These are phyloP conservation scores for Trichoderma sp. DNA, from an alignment of 2,329 filamentous ascomycete genomes.

Conservation along the genomic window DNA sequence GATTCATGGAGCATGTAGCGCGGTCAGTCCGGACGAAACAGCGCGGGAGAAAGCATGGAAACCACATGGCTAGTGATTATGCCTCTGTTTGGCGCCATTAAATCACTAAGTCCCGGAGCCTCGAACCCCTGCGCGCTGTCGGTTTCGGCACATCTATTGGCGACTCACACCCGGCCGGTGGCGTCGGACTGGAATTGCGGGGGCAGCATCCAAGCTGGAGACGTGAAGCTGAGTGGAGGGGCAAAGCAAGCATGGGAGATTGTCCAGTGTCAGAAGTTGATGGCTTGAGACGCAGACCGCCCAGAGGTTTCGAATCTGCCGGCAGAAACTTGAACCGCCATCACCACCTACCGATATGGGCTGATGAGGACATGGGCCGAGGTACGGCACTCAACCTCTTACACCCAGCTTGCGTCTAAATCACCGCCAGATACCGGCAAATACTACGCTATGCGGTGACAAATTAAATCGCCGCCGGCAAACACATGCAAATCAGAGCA, in stretches of 20 bases:
- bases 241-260: background rate
- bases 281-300: background rate
- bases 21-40: background rate
- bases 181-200: constrained; percentile 8
- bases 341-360: background rate
- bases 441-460: no score
- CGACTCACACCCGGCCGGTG: background rate
- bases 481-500: no score
- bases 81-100: background rate
- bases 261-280: background rate
- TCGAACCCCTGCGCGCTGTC: background rate
- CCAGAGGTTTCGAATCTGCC: background rate
- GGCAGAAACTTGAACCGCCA: background rate
- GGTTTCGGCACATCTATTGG: constrained; percentile 9
- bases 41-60: background rate
- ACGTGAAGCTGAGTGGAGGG: background rate
- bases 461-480: no score
- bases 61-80: background rate
- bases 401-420: background rate
- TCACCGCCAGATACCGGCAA: background rate
- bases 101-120: background rate
- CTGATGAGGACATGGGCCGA: background rate
- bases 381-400: background rate
- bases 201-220: background rate
- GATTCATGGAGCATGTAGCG: background rate